Percentiles rank a stretch among this genome's conserved stretches.
phyloP scores from a whole-genome alignment of 164 flowering plant genomes.

The Dillenia suffruticosa region DNA sequence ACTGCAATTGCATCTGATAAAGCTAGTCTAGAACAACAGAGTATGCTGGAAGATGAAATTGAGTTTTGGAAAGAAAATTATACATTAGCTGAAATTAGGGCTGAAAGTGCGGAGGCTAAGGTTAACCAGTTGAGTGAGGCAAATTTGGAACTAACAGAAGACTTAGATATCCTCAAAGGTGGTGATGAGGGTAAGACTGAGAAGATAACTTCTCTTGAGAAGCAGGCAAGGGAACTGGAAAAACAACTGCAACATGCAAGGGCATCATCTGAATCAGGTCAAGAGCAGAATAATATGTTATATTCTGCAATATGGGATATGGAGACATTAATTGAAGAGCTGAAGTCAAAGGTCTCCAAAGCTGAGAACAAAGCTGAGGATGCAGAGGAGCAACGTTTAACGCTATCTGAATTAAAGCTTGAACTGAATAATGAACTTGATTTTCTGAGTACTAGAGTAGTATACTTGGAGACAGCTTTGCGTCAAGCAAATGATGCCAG shows the following conservation, averaged over 20 bases:
- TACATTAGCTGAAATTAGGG: slow-evolving; percentile 37
- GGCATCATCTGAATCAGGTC: slow-evolving; percentile 60
- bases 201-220: slow-evolving; percentile 37
- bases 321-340: slow-evolving; percentile 52
- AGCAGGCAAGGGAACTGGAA: slow-evolving; percentile 39
- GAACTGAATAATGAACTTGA: slow-evolving; percentile 45
- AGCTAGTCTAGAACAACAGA: slow-evolving; percentile 34
- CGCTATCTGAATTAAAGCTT: slow-evolving; percentile 49
- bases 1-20: slow-evolving; percentile 25
- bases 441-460: slow-evolving; percentile 41
- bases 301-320: slow-evolving; percentile 49
- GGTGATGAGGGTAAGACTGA: slow-evolving; percentile 25
- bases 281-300: slow-evolving; percentile 57
- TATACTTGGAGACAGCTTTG: slow-evolving; percentile 58
- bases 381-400: slow-evolving; percentile 53
- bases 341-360: slow-evolving; percentile 47
- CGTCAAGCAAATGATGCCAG: slow-evolving; percentile 57
- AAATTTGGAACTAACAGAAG: slow-evolving; percentile 50
- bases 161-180: slow-evolving; percentile 43
- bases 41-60: slow-evolving; percentile 36
- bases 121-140: slow-evolving; percentile 35
- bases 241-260: slow-evolving; percentile 39
- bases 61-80: slow-evolving; percentile 36
- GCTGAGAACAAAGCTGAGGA: slow-evolving; percentile 46
- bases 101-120: slow-evolving; percentile 47